Conservation (phyloP, 371 early-diverging fungal species). For the Mucor piriformis region DNA sequence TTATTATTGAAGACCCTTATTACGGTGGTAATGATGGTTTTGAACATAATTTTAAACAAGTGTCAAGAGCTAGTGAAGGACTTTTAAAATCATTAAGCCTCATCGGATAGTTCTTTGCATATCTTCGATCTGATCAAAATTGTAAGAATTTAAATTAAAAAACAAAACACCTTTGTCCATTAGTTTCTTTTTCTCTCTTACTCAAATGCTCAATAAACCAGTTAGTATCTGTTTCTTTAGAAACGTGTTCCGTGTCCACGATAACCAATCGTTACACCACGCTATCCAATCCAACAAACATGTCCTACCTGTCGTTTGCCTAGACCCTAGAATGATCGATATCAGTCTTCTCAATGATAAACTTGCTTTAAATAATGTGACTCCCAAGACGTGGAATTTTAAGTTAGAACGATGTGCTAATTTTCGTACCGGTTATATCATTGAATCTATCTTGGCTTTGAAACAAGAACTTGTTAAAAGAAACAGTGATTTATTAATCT, state of each 20-base stretch:
- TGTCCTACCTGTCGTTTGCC: constrained; percentile 26
- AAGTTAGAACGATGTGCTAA: constrained; percentile 23
- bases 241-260: constrained; percentile 43
- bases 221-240: constrained; percentile 37
- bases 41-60: constrained; percentile 85
- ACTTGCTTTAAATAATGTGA: neutral
- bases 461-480: constrained; percentile 10
- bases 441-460: constrained; percentile 31
- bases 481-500: constrained; percentile 23
- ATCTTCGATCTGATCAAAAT: neutral
- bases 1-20: constrained; percentile 86
- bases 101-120: constrained; percentile 16
- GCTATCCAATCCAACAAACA: constrained; percentile 4
- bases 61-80: constrained; percentile 62
- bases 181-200: neutral
- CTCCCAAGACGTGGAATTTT: constrained; percentile 36
- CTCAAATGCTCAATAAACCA: neutral
- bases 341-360: constrained; percentile 9
- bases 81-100: constrained; percentile 37
- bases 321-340: constrained; percentile 34
- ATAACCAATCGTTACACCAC: constrained; percentile 24
- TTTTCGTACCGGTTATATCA: constrained; percentile 23
- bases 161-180: neutral
- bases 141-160: neutral
- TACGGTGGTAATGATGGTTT: constrained; percentile 89